phyloP scores from a whole-genome alignment of 305 asterid species.

The Fraxinus dipetala region DNA sequence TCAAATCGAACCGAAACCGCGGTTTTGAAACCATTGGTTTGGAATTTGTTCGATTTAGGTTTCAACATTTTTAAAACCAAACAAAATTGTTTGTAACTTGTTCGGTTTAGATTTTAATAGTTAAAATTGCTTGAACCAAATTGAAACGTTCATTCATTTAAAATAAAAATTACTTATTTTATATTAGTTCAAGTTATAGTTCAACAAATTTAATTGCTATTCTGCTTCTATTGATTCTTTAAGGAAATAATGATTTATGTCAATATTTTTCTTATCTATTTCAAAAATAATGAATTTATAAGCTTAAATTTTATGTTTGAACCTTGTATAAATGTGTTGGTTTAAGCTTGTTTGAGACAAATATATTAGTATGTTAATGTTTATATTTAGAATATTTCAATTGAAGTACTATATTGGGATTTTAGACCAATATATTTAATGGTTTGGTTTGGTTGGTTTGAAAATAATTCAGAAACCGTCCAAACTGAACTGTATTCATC shows the following conservation, averaged over 20 bases:
- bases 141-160: background rate
- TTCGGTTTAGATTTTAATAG: background rate
- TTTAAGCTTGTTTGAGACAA: too few species aligned
- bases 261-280: background rate
- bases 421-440: too few species aligned
- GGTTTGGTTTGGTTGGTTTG: background rate
- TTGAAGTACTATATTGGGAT: too few species aligned
- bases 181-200: background rate
- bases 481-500: background rate
- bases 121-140: background rate
- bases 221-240: background rate
- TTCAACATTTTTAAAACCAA: background rate
- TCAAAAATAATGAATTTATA: background rate
- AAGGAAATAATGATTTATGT: background rate
- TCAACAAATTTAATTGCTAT: background rate
- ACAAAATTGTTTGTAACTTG: background rate
- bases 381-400: too few species aligned
- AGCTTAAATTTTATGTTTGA: too few species aligned
- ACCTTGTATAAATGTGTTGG: too few species aligned
- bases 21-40: background rate
- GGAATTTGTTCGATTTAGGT: background rate
- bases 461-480: too few species aligned
- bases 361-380: too few species aligned
- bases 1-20: background rate
- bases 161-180: too few species aligned